These are phyloP conservation scores for Westerdykella sp. DNA, from an alignment of 2,329 filamentous ascomycete species.

Conservation along the genomic window DNA sequence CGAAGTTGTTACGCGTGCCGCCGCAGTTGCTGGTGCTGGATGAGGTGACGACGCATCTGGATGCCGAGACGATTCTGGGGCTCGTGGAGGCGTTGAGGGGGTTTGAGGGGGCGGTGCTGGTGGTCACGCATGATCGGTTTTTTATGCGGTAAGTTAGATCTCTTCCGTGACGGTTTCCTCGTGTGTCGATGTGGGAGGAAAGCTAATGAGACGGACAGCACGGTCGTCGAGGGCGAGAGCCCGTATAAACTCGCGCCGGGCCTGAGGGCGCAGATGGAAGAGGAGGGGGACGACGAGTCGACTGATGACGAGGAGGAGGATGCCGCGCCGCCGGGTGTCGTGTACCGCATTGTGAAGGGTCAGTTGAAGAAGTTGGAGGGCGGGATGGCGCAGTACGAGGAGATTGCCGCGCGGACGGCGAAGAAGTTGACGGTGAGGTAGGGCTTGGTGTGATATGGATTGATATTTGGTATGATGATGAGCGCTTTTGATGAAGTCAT, in stretches of 20 bases:
- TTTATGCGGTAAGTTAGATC: slow-evolving; percentile 58
- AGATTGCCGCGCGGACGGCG: slow-evolving; percentile 29
- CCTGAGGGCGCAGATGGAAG: slow-evolving; percentile 35
- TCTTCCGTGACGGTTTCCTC: too few relatives aligned
- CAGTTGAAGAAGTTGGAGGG: slow-evolving; percentile 30
- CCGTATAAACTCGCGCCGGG: slow-evolving; percentile 33
- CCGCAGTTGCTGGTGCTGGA: slow-evolving; percentile 64
- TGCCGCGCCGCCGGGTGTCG: slow-evolving; percentile 38
- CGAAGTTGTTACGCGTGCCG: slow-evolving; percentile 62
- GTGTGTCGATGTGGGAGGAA: too few relatives aligned
- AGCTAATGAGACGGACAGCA: slow-evolving; percentile 43
- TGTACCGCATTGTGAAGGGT: slow-evolving; percentile 33
- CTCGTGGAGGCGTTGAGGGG: slow-evolving; percentile 58
- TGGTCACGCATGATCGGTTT: slow-evolving; percentile 79
- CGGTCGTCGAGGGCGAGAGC: slow-evolving; percentile 59
- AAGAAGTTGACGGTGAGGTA: slow-evolving; percentile 17
- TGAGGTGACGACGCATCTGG: slow-evolving; percentile 79
- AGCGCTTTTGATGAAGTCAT: too few relatives aligned
- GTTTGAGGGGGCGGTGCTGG: slow-evolving; percentile 68
- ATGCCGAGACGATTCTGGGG: slow-evolving; percentile 72
- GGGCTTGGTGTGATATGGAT: not conserved
- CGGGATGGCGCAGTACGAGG: slow-evolving; percentile 36
- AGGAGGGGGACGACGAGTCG: slow-evolving; percentile 40
- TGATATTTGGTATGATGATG: too few relatives aligned
- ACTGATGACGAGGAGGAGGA: slow-evolving; percentile 40